Evolutionary conservation across 805 yeast species (phyloP).

Genomic region (Yamadazyma endophytica): DNA sequence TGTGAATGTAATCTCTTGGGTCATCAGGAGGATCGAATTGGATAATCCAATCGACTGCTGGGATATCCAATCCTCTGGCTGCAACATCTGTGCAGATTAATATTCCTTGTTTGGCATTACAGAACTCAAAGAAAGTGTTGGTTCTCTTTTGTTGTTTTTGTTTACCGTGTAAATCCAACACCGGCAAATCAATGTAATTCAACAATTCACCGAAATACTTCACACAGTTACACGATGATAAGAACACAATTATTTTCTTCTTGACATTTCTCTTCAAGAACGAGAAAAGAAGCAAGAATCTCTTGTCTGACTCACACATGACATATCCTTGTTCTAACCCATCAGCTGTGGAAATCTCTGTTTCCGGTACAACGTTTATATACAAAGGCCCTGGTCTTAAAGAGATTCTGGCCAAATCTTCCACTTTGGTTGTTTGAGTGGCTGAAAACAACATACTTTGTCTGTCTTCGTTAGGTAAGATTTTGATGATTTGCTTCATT

Average conservation of each 20-base stretch:
- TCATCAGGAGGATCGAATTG: constrained; percentile 99
- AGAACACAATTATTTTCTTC: constrained; percentile 89
- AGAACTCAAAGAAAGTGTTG: constrained; percentile 95
- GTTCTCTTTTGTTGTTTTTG: constrained; percentile 99
- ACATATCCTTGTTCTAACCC: constrained; percentile 99
- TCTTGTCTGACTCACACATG: constrained; percentile 92
- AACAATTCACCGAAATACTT: constrained; percentile 92
- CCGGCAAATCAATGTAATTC: constrained; percentile 96
- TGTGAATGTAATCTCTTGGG: constrained; percentile 97
- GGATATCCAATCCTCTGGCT: constrained; percentile 98
- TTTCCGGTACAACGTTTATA: constrained; percentile 85
- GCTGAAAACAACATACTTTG: constrained; percentile 99
- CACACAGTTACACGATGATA: constrained; percentile 95
- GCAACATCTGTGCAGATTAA: constrained; percentile 97
- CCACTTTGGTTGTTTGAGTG: constrained; percentile 97
- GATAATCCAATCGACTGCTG: constrained; percentile 98
- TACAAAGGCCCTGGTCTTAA: constrained; percentile 89
- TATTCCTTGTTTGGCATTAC: constrained; percentile 94
- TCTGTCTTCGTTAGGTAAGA: constrained; percentile 87
- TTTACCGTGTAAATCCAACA: constrained; percentile 92
- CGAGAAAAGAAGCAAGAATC: constrained; percentile 86
- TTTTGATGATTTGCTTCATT: constrained; percentile 93
- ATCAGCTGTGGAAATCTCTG: constrained; percentile 86
- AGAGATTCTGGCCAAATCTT: constrained; percentile 95
- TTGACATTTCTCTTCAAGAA: constrained; percentile 89